Evolutionary conservation across 345 rosid species (phyloP).

Genomic region (Gossypium raimondii): DNA sequence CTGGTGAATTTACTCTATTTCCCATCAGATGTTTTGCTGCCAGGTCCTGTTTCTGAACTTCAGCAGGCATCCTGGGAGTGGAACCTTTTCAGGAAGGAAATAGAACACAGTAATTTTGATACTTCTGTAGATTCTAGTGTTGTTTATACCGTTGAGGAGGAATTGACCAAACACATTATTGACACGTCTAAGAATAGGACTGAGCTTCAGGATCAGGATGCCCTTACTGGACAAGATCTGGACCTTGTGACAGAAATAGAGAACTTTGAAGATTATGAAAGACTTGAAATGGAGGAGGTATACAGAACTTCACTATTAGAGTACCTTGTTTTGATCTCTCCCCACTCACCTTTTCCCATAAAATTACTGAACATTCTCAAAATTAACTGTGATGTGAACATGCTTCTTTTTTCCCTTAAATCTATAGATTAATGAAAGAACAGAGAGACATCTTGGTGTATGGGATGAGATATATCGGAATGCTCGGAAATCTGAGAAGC

Average conservation of each 20-base stretch:
- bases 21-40: conserved; percentile 78
- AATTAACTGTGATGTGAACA: conserved; percentile 21
- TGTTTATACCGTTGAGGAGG: conserved; percentile 61
- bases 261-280: conserved; percentile 65
- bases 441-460: conserved; percentile 53
- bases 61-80: conserved; percentile 68
- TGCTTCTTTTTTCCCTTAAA: conserved; percentile 19
- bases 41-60: conserved; percentile 54
- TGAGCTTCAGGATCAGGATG: conserved; percentile 38
- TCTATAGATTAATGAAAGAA: conserved; percentile 86
- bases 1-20: conserved; percentile 69
- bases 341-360: background rate
- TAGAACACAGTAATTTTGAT: conserved; percentile 31
- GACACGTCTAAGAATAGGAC: conserved; percentile 40
- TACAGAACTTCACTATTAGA: conserved; percentile 20
- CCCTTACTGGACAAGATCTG: conserved; percentile 65
- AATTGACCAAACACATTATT: conserved; percentile 37
- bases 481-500: conserved; percentile 84
- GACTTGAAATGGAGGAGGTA: conserved; percentile 84
- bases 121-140: conserved; percentile 36
- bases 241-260: conserved; percentile 59
- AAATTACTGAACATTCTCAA: background rate
- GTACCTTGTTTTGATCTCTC: background rate
- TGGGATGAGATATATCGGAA: conserved; percentile 93
- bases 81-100: conserved; percentile 50